Base-by-base conservation (phyloP, 495 filamentous ascomycete species). In the Penicillium pancosmium region DNA sequence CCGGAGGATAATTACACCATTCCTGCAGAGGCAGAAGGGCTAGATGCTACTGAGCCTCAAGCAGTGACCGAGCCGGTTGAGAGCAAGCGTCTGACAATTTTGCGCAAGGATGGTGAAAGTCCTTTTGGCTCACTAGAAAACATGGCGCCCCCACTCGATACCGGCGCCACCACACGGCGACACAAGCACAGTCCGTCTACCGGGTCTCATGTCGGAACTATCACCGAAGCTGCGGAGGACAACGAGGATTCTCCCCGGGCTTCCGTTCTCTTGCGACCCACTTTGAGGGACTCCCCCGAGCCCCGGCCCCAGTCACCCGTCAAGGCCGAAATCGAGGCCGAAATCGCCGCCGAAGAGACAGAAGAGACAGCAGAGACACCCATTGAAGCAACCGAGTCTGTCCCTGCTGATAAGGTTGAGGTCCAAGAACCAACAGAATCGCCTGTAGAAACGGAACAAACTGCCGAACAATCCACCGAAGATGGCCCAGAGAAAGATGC, bases 1-100 rank as follows among this genome's bases (percentile, higher is more conserved):
- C 91, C 91, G 2, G 85, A 91, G 54, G 94, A 98, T 70, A 97
- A 93, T 68, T 96, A 97, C 73, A 98, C 95, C 43, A 86, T 98
- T 51, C 93, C 94, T 2, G 84, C 88, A 12, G 93, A 98, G 69
- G 95, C 95, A 3, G 94, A 98, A 68, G 93, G 92, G 12, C 66
- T 90, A 1, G 82, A 81, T 59, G 68, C 70, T 33, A 80, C 87
- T 54, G 74, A 67, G 47, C 69, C 72, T 52, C 23, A 23, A 23
- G 71, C 77, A 50, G 43, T 56, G 38, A 62, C 66, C 41, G 69
- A 76, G 23, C 67, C 67, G 21, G 38, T 64, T 61, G 61, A 80
- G 63, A 59, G 68, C 61, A 69, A 77, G 66, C 67, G 83, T 72
- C 64, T 84, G 77, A 65, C 80, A 59, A 65, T 74, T 18, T 41